Evolutionary conservation across 2,329 filamentous ascomycete species (phyloP), one percentile per base, ranked within the genome.

Genomic region (Colletotrichum brevisporum): DNA sequence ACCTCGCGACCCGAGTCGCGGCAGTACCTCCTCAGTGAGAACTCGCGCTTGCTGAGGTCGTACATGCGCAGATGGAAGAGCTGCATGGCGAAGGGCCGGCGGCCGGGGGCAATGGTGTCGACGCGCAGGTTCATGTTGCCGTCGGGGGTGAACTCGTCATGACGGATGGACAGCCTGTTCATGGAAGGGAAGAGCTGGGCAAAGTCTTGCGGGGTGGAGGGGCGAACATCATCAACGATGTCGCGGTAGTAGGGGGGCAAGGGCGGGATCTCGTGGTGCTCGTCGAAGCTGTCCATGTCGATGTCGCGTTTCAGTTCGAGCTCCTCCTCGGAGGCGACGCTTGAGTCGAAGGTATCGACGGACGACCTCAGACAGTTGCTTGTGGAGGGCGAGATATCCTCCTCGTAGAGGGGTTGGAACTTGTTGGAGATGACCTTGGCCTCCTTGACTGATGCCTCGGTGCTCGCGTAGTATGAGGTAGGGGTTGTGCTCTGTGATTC

Each of bases 31-130:
- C 95, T 91, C 31, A 98, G 86, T 1, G 95, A 97, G 80, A 97
- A 98, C 71, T 97, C 93, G 57, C 96, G 90, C 74, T 90, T 90
- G 76, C 90, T 91, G 63, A 98, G 84, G 79, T 98, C 94, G 78
- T 97, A 91, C 94, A 99, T 97, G 75, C 94, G 92, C 69, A 98
- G 85, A 80, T 99, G 95, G 81, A 98, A 98, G 55, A 99, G 90
- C 78, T 91, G 89, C 12, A 90, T 82, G 5, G 90, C 93, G 75
- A 92, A 88, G 74, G 90, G 89, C 71, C 90, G 88, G 72, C 88
- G 88, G 48, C 88, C 87, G 27, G 87, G 86, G 53, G 93, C 88
- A 71, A 92, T 85, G 6, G 94, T 95, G 78, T 97, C 95, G 67
- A 98, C 87, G 39, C 95, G 91, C 66, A 99, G 86, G 78, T 98